Evolutionary conservation across 116 monocot species (phyloP).

Genomic region (Phalaenopsis hybrid): DNA sequence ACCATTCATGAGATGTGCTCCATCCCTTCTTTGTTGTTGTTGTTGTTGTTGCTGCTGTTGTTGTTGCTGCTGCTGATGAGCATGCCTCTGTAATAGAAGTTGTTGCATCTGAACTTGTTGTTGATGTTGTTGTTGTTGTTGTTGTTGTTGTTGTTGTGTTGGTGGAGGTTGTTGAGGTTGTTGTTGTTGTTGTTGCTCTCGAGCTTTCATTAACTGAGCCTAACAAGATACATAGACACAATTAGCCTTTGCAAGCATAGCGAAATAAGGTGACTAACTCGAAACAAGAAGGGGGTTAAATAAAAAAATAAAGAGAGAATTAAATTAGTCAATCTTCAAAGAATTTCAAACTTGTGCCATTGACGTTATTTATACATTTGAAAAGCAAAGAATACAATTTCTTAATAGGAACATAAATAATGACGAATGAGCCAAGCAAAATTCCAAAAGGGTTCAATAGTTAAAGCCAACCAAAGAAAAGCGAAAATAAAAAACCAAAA

Average conservation of each 20-base stretch:
- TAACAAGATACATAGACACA: slow-evolving; percentile 8
- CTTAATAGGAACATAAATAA: no score
- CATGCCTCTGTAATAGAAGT: slow-evolving; percentile 37
- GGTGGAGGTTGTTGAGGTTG: slow-evolving; percentile 15
- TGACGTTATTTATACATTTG: background rate
- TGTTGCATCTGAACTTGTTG: slow-evolving; percentile 34
- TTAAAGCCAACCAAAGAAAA: no score
- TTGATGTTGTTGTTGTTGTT: slow-evolving; percentile 25
- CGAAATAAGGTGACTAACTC: no score
- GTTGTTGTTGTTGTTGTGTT: slow-evolving; percentile 20
- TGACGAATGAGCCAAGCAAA: no score
- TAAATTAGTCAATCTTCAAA: background rate
- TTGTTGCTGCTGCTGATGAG: slow-evolving; percentile 24
- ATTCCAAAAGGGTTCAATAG: no score
- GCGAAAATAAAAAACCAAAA: no score
- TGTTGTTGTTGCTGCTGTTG: slow-evolving; percentile 43
- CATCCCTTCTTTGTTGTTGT: slow-evolving; percentile 33
- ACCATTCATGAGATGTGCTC: slow-evolving; percentile 27
- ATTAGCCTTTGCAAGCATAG: background rate
- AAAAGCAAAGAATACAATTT: no score
- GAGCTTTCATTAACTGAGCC: slow-evolving; percentile 33
- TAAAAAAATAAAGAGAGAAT: background rate
- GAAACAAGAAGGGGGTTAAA: no score
- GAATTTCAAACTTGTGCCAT: background rate
- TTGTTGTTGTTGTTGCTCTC: slow-evolving; percentile 33